Percentiles rank a stretch among this genome's conserved stretches.
Evolutionary conservation across 2,329 filamentous ascomycete genomes (phyloP).

Genomic region (Penicillium griseofulvum): DNA sequence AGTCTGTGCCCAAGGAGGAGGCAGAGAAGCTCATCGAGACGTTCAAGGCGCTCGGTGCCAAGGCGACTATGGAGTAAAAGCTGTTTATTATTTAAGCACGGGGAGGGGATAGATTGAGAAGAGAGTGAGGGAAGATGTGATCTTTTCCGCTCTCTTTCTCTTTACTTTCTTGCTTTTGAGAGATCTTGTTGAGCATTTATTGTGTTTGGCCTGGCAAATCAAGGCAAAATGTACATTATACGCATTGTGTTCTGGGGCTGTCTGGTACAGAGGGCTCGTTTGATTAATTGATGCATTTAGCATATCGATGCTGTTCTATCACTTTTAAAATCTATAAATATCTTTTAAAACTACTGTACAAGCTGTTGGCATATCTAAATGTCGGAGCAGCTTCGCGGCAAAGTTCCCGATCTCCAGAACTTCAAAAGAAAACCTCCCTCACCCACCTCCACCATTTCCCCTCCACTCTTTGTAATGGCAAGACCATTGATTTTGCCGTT

Average conservation of each 20-base stretch:
- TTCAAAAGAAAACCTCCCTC: conserved; percentile 10
- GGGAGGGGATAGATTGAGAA: conserved; percentile 7
- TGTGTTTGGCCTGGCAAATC: conserved; percentile 24
- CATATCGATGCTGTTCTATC: conserved; percentile 9
- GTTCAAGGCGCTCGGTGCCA: conserved; percentile 88
- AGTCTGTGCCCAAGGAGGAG: conserved; percentile 97
- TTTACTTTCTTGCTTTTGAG: conserved; percentile 21
- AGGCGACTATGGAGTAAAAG: conserved; percentile 82
- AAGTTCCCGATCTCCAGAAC: conserved; percentile 10
- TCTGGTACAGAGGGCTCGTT: conserved; percentile 24
- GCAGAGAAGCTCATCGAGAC: conserved; percentile 96
- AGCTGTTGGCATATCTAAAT: not conserved
- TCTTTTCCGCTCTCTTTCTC: conserved; percentile 8
- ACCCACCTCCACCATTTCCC: not conserved
- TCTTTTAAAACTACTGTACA: not conserved
- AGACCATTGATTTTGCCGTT: conserved; percentile 14
- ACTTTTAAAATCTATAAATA: not conserved
- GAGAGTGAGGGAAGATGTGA: not conserved
- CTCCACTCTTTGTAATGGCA: conserved; percentile 11
- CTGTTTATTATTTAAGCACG: conserved; percentile 10
- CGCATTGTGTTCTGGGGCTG: conserved; percentile 26
- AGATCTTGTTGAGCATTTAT: conserved; percentile 19
- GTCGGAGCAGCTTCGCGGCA: not conserved
- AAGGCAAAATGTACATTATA: conserved; percentile 42
- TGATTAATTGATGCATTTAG: conserved; percentile 29